Percentiles rank a stretch among this genome's conserved stretches.
phyloP scores from a whole-genome alignment of 805 yeast species.

The Brettanomyces bruxellensis region DNA sequence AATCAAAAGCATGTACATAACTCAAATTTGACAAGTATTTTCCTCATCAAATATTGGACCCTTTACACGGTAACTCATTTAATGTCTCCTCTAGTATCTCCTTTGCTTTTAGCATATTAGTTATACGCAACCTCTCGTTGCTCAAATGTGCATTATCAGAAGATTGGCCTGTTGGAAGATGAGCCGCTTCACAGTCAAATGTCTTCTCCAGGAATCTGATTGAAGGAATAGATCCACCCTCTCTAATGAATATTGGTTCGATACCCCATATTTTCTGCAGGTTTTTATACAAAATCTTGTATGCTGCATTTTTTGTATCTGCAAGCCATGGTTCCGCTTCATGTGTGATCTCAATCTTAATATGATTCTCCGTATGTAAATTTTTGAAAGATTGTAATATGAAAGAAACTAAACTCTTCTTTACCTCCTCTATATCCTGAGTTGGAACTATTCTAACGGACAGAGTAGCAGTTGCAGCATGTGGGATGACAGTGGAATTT shows the following conservation, averaged over 20 bases:
- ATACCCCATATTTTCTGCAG: constrained; percentile 64
- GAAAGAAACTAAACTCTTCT: constrained; percentile 37
- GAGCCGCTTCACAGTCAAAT: constrained; percentile 85
- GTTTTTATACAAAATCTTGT: constrained; percentile 54
- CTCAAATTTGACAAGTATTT: no score
- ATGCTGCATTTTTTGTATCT: constrained; percentile 68
- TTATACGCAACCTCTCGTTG: constrained; percentile 74
- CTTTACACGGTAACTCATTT: constrained; percentile 27
- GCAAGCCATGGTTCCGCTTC: constrained; percentile 98
- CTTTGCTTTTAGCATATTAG: constrained; percentile 69
- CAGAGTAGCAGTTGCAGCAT: constrained; percentile 61
- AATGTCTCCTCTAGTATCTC: constrained; percentile 50
- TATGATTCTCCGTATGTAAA: constrained; percentile 51
- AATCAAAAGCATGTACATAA: no score
- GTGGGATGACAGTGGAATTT: constrained; percentile 85
- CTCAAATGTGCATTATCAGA: constrained; percentile 90
- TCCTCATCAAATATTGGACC: not conserved
- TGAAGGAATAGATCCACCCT: constrained; percentile 95
- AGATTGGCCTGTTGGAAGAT: constrained; percentile 93
- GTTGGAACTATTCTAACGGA: constrained; percentile 87
- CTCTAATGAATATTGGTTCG: constrained; percentile 81
- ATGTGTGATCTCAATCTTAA: constrained; percentile 55
- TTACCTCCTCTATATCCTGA: constrained; percentile 59
- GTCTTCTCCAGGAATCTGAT: constrained; percentile 75
- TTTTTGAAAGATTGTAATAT: constrained; percentile 38